Base-by-base conservation (phyloP, 331 rosid genomes). In the Acacia concinna region DNA sequence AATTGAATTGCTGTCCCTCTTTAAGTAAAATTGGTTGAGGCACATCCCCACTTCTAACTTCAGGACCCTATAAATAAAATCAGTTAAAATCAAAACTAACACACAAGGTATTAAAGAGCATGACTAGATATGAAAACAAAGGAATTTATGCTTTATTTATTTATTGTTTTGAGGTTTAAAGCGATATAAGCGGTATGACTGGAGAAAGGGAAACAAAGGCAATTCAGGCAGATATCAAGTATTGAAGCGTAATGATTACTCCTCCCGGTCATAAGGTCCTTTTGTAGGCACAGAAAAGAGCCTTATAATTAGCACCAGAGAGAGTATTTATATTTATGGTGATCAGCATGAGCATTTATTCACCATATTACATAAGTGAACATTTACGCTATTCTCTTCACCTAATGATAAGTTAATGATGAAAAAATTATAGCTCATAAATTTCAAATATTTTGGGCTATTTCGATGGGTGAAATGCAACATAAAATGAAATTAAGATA, bases 1-100 rank as follows among this genome's bases (percentile, higher is more conserved):
- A 95, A 88, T 84, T 91, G 79, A 93, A 91, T 32, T 90, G 86
- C 51, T 93, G 94, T 3, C 97, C 97, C 81, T 91, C 94, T 74
- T 85, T 70, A 5, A 95, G 98, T 67, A 86, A 56, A 83, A 95
- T 83, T 30, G 98, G 94, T 73, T 81, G 73, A 37, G 97, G 87
- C 17, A 95, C 89, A 88, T 95, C 98, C 62, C 98, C 99, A 73
- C 99, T 89, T 81, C 99, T 88, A 81, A 95, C 99, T 84, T 95
- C 99, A 77, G 99, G 99, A 79, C 99, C 99, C 99, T 95, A 85
- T 73, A 34, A 87, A 87, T 78, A 41, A 66, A 71, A 71, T 67
- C 77, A 73, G 21, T 74, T 37, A 49, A 60, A 69, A 30, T 47
- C 57, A 66, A 57, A 59, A 34, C 77, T 34, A 74, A 71, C 13